These are phyloP conservation scores for Arthonia radiata DNA, from an alignment of 495 filamentous ascomycete genomes.

Conservation along the genomic window DNA sequence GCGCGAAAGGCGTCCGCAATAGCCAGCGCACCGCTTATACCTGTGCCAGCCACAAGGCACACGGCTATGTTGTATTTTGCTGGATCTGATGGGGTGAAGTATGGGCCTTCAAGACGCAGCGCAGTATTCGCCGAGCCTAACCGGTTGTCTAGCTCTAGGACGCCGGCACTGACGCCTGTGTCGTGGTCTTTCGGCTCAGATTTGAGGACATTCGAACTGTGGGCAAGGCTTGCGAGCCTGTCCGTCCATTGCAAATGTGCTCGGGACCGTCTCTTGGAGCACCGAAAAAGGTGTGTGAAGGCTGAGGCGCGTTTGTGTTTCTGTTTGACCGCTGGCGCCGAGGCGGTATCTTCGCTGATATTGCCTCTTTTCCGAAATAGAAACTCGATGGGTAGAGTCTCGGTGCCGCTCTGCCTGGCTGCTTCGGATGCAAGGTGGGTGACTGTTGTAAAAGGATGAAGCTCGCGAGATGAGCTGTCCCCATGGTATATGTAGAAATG, in stretches of 20 bases:
- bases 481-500: slow-evolving; percentile 14
- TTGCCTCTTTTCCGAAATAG: slow-evolving; percentile 10
- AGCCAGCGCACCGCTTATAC: slow-evolving; percentile 11
- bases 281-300: too few species aligned
- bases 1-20: slow-evolving; percentile 10
- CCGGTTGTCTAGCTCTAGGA: too few species aligned
- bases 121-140: background rate
- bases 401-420: background rate
- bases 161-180: too few species aligned
- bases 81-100: slow-evolving; percentile 14
- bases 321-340: too few species aligned
- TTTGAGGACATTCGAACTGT: too few species aligned
- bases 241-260: too few species aligned
- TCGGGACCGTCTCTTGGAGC: too few species aligned
- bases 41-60: slow-evolving; percentile 14
- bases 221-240: too few species aligned
- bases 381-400: slow-evolving; percentile 9
- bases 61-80: slow-evolving; percentile 9
- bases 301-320: too few species aligned
- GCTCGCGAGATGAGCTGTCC: slow-evolving; percentile 11
- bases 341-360: slow-evolving; percentile 1
- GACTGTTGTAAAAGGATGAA: slow-evolving; percentile 15
- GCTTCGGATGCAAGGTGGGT: slow-evolving; percentile 13
- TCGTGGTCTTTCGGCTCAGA: too few species aligned
- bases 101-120: slow-evolving; percentile 15